phyloP scores from a whole-genome alignment of 2,329 filamentous ascomycete genomes.

The Colletotrichum sublineola region DNA sequence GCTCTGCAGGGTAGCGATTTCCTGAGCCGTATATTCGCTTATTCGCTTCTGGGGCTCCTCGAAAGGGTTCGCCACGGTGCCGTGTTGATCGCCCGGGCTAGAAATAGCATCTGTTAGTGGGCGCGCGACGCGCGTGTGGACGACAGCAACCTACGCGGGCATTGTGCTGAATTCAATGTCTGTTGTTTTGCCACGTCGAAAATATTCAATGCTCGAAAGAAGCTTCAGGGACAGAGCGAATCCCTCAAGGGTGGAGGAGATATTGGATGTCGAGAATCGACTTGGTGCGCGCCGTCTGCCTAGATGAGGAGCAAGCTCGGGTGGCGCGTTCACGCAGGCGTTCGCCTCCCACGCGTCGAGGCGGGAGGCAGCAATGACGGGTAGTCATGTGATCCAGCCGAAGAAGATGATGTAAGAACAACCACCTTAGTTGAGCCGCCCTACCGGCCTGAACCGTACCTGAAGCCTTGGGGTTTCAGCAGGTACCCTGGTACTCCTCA shows the following conservation, averaged over 20 bases:
- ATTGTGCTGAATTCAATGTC: conserved; percentile 47
- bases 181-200: background rate
- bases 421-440: background rate
- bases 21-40: conserved; percentile 85
- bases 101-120: conserved; percentile 38
- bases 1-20: conserved; percentile 89
- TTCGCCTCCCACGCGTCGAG: conserved; percentile 34
- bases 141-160: conserved; percentile 58
- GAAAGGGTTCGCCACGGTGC: conserved; percentile 80
- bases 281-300: conserved; percentile 9
- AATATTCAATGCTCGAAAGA: background rate
- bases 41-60: conserved; percentile 78
- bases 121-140: conserved; percentile 44
- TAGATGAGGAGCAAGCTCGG: background rate
- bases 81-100: conserved; percentile 79
- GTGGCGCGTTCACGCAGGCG: conserved; percentile 27
- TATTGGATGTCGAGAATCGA: background rate
- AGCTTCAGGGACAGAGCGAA: background rate
- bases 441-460: conserved; percentile 5
- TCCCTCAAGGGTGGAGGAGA: background rate
- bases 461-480: conserved; percentile 9
- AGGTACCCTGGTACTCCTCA: background rate
- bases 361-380: conserved; percentile 32
- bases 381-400: conserved; percentile 32
- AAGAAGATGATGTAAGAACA: background rate